Evolutionary conservation across 1,284 basidiomycete species (phyloP), one percentile per base, ranked within the genome.

Genomic region (Phellopilus nigrolimitatus): DNA sequence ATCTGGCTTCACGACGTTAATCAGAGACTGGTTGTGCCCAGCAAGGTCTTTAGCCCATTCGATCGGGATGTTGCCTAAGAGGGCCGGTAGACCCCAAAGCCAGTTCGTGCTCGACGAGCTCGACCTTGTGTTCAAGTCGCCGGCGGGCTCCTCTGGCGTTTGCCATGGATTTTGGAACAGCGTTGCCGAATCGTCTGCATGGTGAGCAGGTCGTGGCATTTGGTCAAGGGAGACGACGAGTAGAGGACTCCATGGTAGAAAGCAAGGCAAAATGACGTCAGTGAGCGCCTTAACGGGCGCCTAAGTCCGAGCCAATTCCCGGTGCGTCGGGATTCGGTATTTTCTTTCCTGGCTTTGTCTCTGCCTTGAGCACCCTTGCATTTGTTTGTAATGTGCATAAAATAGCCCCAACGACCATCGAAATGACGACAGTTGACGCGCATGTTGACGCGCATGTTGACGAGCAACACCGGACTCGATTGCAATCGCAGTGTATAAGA

Each of bases 1-100:
- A 38, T 63, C 56, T 1, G 64, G 64, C 38, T 54, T 56, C 19
- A 64, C 51, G 27, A 62, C 58, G 41, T 57, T 53, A 27, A 59
- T 48, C 4, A 45, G 56, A 8, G 39, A 24, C 10, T 46, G 43
- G 3, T 28, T 40, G 42, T 55, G 24, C 4, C 22, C 28, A 21
- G 53, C 28, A 17, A 51, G 22, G 19, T 55, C 53, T 28, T 37
- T 45, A 4, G 53, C 53, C 34, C 48, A 41, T 36, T 55, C 53
- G 10, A 55, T 10, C 10, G 53, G 53, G 4, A 55, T 46, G 13
- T 37, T 47, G 13, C 34, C 9, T 5, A 55, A 39, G 27, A 47
- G 12, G 5, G 53, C 37, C 1, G 49, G 30, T 9, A 55, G 13
- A n/a, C 22, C 7, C 30, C 37, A 47, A 17, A 53, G 38, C 51